Evolutionary conservation across 2,329 filamentous ascomycete genomes (phyloP), one percentile per base, ranked within the genome.

Genomic region (Fusarium bulbicola): DNA sequence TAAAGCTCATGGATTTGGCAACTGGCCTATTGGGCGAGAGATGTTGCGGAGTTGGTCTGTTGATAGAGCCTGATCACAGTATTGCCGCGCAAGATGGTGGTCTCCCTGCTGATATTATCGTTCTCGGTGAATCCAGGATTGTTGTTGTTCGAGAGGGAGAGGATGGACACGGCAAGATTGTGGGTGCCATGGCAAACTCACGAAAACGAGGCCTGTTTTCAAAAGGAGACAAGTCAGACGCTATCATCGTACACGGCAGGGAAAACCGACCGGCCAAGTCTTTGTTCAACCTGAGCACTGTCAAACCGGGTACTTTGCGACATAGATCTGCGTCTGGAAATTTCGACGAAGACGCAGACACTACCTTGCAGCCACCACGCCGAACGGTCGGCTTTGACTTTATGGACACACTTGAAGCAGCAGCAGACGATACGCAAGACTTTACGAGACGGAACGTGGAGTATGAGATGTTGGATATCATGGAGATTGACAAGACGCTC

Each of bases 401-500:
- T 71, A 84, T 84, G 42, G 84, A 86, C 47, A 86, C 83, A 24
- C 77, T 91, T 37, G 84, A 82, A 54, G 85, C 83, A 4, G 89
- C 89, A 4, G 89, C 89, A 7, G 88, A 90, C 63, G 80, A 82
- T 12, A 82, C 82, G 28, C 84, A 86, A 39, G 86, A 88, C 57
- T 82, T 85, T n/a, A 84, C 82, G 28, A 82, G 83, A 32, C 82
- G 89, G 37, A 85, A 90, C 63, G 84, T 90, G 18, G 89, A 91
- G 76, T 84, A 85, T 36, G 89, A 91, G 79, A 87, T 91, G 84
- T 83, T 92, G 73, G 89, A 91, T 77, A 89, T 92, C 49, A 88
- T 91, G 85, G 89, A 90, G 73, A 90, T 92, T 76, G 90, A 92
- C 73, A 86, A 88, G 66, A 87, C 86, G 54, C 79, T 92, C 59